Conservation (phyloP, 306 rosid genomes). For the Medicago arabica region DNA sequence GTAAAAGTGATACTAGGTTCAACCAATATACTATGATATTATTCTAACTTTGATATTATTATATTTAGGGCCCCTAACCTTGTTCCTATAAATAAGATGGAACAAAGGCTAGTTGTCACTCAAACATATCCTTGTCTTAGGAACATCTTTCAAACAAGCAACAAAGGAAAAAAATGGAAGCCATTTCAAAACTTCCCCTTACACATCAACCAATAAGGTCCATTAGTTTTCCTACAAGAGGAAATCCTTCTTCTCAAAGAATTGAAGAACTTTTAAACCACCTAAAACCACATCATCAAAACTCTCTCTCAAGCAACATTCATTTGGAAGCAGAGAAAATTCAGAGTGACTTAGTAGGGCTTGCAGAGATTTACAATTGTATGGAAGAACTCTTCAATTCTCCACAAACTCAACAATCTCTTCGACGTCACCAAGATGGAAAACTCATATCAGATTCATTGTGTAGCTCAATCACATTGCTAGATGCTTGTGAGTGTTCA, state of each 20-base stretch:
- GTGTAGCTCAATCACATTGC: slow-evolving; percentile 58
- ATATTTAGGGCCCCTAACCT: slow-evolving; percentile 27
- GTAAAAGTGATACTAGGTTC: not conserved
- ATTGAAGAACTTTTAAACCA: slow-evolving; percentile 57
- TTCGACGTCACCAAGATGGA: slow-evolving; percentile 51
- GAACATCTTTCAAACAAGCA: slow-evolving; percentile 20
- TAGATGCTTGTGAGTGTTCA: slow-evolving; percentile 65
- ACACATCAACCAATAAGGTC: slow-evolving; percentile 70
- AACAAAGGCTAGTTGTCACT: slow-evolving; percentile 18
- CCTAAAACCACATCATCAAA: slow-evolving; percentile 48
- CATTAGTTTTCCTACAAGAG: slow-evolving; percentile 78
- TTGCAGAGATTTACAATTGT: slow-evolving; percentile 63
- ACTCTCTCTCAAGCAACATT: slow-evolving; percentile 34
- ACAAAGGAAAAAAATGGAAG: slow-evolving; percentile 45
- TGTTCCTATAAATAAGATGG: slow-evolving; percentile 51
- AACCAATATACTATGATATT: slow-evolving; percentile 10
- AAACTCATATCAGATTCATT: slow-evolving; percentile 54
- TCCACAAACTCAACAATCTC: slow-evolving; percentile 59
- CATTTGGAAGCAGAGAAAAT: slow-evolving; percentile 51
- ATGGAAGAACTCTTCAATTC: slow-evolving; percentile 65
- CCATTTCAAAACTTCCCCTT: slow-evolving; percentile 26
- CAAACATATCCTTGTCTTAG: slow-evolving; percentile 43
- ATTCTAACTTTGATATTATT: not conserved
- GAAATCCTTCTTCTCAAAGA: slow-evolving; percentile 55
- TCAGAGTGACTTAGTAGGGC: slow-evolving; percentile 55